Conservation (phyloP, 2,329 filamentous ascomycete species). For the Pseudogymnoascus sp. region DNA sequence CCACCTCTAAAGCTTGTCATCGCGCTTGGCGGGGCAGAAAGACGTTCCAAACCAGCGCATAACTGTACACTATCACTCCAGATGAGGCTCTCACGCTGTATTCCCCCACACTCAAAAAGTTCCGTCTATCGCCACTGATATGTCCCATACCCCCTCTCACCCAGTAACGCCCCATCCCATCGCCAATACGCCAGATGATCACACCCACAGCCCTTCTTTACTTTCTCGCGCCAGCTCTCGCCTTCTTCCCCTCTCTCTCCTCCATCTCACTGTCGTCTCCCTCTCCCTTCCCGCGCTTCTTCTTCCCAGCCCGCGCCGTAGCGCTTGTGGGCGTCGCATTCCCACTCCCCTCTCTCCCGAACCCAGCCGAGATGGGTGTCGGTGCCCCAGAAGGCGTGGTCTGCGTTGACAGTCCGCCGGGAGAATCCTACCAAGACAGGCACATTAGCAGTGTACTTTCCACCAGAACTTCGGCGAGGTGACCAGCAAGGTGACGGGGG, state of each 20-base stretch:
- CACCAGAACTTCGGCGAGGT: neutral
- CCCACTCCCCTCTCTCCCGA: slow-evolving; percentile 41
- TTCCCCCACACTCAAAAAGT: neutral
- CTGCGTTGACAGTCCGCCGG: slow-evolving; percentile 22
- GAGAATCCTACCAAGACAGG: slow-evolving; percentile 22
- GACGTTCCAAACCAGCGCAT: neutral
- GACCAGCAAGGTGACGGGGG: slow-evolving; percentile 32
- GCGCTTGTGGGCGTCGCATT: slow-evolving; percentile 49
- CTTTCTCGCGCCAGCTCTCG: neutral
- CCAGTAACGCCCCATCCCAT: neutral
- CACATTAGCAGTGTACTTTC: slow-evolving; percentile 24
- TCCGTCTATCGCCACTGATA: neutral
- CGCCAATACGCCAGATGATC: neutral
- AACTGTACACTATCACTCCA: neutral
- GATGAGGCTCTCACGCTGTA: neutral
- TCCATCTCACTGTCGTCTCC: slow-evolving; percentile 53
- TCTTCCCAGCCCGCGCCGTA: slow-evolving; percentile 37
- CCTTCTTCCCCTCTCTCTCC: slow-evolving; percentile 38
- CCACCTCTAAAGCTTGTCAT: neutral
- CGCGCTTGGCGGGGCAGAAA: neutral
- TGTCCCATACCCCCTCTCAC: neutral
- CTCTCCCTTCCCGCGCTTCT: slow-evolving; percentile 36
- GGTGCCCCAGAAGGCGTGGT: slow-evolving; percentile 39
- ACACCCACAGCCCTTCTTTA: neutral
- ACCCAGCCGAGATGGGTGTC: slow-evolving; percentile 48